Base-by-base conservation (phyloP, 2,329 filamentous ascomycete genomes). In the Exserohilum rostratum region DNA sequence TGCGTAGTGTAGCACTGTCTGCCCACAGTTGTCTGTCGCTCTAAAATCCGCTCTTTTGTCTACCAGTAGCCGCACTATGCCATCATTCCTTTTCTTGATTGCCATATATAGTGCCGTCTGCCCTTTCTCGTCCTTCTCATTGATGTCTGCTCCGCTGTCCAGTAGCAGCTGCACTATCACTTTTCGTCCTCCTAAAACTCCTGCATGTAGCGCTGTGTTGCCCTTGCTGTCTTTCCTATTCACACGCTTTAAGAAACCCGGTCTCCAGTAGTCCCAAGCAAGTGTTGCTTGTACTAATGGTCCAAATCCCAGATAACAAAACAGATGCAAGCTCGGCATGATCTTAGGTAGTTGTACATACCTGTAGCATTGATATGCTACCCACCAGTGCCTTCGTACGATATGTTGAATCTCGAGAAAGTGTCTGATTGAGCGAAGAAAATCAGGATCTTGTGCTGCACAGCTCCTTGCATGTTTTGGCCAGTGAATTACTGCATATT, bases 381-480 rank as follows among this genome's bases (percentile, higher is more conserved):
- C 12, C 38, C 39, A 30, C 39, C 39, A 42, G 22, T 42, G n/a
- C 6, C 1, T 3, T 1, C 39, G 13, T 7, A 29, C 3, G 15
- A 6, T 3, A 30, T 20, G 29, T 1, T 30, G 6, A 5, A 12
- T 12, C 3, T 12, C 11, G 12, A 42, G 15, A 22, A 42, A 42
- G 29, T 15, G 3, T 13, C 3, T 7, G 9, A 10, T n/a, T 10
- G n/a, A n/a, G 13, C 17, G 6, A 17, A 42, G 11, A 6, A 29
- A n/a, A 12, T 30, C 4, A 3, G n/a, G 9, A 29, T 20, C 13
- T 5, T 29, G 25, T 10, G 13, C 5, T 9, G 22, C 27, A 42
- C 25, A 29, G n/a, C n/a, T 17, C 6, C 7, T 50, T 66, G 35
- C 11, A 54, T 31, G 42, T 6, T 45, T 5, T 7, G 29, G 29